These are phyloP conservation scores for Helotiales sp. DNA, from an alignment of 2,329 filamentous ascomycete species.

Conservation along the genomic window DNA sequence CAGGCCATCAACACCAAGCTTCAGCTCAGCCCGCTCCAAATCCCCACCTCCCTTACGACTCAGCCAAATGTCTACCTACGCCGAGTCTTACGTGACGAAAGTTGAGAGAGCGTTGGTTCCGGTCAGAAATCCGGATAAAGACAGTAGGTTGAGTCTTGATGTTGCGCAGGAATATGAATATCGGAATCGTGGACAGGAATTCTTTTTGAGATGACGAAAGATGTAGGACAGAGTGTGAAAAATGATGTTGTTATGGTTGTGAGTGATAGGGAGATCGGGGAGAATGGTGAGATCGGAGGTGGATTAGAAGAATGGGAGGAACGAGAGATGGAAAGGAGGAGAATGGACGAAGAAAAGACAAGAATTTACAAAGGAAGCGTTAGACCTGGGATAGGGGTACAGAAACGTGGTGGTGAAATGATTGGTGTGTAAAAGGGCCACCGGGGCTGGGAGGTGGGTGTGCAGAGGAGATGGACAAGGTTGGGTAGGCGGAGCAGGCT, in stretches of 20 bases:
- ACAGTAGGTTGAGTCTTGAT: neutral
- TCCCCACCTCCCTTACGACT: neutral
- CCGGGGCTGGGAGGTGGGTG: neutral
- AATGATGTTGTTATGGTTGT: neutral
- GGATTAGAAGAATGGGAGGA: neutral
- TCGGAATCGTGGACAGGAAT: neutral
- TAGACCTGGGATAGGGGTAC: neutral
- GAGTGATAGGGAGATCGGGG: neutral
- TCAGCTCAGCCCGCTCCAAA: neutral
- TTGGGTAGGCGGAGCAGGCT: neutral
- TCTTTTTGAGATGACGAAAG: too few relatives aligned
- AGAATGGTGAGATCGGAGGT: neutral
- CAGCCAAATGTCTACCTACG: neutral
- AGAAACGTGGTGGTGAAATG: neutral
- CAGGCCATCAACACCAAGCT: neutral
- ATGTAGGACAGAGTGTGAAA: neutral
- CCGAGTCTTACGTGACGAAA: neutral
- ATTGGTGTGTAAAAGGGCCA: neutral
- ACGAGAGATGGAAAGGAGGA: neutral
- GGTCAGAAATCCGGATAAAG: neutral
- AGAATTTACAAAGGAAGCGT: neutral
- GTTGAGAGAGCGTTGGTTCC: neutral
- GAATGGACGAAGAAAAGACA: neutral
- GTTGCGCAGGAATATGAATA: neutral
- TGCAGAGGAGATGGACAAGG: neutral